phyloP scores from a whole-genome alignment of 306 rosid species.

The Malus sylvestris region DNA sequence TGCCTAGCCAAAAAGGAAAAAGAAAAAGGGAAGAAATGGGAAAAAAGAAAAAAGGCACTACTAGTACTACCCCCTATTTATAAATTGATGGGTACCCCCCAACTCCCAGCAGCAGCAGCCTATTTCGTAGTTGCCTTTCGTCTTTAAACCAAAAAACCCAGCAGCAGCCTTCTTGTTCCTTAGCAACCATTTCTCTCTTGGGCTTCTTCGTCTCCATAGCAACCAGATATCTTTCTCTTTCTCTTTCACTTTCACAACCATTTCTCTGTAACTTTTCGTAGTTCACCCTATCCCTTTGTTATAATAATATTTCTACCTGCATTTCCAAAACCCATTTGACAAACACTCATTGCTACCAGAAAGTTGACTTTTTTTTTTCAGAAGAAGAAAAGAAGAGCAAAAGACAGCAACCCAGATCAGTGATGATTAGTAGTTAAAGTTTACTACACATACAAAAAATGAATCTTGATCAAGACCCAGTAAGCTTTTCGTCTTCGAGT shows the following conservation, averaged over 20 bases:
- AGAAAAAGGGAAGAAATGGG: background rate
- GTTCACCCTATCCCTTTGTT: background rate
- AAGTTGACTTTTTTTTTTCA: background rate
- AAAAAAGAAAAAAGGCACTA: background rate
- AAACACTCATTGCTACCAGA: background rate
- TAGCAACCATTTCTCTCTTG: background rate
- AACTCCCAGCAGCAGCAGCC: background rate
- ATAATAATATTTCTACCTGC: background rate
- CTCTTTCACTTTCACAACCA: background rate
- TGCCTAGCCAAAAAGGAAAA: background rate
- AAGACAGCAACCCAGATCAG: background rate
- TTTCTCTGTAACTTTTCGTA: background rate
- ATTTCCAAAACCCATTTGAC: background rate
- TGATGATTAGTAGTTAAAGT: background rate
- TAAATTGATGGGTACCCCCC: background rate
- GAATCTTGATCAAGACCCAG: conserved; percentile 19
- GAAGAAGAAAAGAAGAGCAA: background rate
- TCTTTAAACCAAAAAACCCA: background rate
- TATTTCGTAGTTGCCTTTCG: background rate
- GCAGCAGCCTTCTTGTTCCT: background rate
- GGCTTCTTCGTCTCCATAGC: background rate
- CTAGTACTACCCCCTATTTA: background rate
- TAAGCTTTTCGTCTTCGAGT: background rate
- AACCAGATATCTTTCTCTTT: background rate
- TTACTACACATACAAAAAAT: conserved; percentile 6